These are phyloP conservation scores for Juglanconis sp. DNA, from an alignment of 2,329 filamentous ascomycete species.

Conservation along the genomic window DNA sequence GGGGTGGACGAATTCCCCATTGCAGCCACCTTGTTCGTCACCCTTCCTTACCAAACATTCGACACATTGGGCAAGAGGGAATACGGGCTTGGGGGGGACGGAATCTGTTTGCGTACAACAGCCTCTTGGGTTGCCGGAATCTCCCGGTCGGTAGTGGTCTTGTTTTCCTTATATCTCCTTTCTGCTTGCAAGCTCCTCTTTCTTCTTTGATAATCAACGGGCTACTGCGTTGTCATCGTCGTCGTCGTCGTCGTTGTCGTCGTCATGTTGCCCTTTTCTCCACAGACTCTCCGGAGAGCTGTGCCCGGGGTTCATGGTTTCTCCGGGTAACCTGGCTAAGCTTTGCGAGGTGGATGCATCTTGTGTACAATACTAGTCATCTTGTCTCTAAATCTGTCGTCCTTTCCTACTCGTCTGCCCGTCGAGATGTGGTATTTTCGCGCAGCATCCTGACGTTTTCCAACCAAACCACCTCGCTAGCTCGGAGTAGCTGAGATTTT, in stretches of 20 bases:
- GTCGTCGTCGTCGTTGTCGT: neutral
- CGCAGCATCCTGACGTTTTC: too few species aligned
- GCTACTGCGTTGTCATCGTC: constrained; percentile 14
- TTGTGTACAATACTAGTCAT: constrained; percentile 20
- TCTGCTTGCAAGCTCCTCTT: constrained; percentile 14
- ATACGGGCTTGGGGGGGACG: neutral
- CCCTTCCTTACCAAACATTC: neutral
- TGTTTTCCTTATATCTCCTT: constrained; percentile 17
- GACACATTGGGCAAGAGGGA: constrained; percentile 4
- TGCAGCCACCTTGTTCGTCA: constrained; percentile 1
- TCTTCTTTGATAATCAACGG: constrained; percentile 18
- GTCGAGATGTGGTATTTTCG: neutral
- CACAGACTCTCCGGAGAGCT: constrained; percentile 4
- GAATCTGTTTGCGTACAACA: constrained; percentile 15
- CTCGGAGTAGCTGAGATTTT: too few species aligned
- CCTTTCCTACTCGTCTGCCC: neutral
- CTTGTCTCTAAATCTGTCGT: constrained; percentile 11
- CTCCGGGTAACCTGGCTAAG: constrained; percentile 10
- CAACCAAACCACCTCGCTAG: neutral
- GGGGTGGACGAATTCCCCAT: neutral
- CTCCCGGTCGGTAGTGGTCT: constrained; percentile 9
- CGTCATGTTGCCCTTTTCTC: constrained; percentile 14
- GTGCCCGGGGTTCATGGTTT: constrained; percentile 7
- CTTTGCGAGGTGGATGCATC: constrained; percentile 14
- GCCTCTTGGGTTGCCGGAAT: constrained; percentile 12